These are phyloP conservation scores for Bifiguratus adelaidae DNA, from an alignment of 192 early-diverging fungal genomes.

Conservation along the genomic window DNA sequence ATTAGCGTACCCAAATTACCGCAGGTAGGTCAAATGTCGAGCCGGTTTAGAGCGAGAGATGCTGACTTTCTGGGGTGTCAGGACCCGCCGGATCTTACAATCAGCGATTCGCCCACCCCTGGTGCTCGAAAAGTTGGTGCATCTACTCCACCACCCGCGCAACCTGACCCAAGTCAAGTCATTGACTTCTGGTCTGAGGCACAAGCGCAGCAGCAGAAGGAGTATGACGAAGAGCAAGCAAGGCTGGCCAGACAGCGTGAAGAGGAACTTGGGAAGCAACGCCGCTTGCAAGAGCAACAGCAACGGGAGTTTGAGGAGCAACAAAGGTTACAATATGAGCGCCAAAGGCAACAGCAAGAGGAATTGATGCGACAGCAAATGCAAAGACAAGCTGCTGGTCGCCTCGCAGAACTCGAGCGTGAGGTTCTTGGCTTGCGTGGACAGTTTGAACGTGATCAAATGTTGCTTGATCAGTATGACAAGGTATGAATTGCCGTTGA, in stretches of 20 bases:
- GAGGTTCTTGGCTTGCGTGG: constrained; percentile 68
- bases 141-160: constrained; percentile 24
- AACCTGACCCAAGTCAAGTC: constrained; percentile 38
- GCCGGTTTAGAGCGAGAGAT: neutral
- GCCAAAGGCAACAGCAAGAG: constrained; percentile 60
- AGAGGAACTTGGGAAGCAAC: constrained; percentile 35
- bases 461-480: constrained; percentile 82
- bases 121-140: constrained; percentile 10
- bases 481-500: constrained; percentile 23
- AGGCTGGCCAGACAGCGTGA: constrained; percentile 50
- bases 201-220: constrained; percentile 46
- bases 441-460: constrained; percentile 74
- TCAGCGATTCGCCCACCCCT: constrained; percentile 4
- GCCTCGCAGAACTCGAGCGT: constrained; percentile 67
- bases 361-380: constrained; percentile 73
- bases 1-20: constrained; percentile 82
- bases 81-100: neutral
- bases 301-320: constrained; percentile 70
- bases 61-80: neutral
- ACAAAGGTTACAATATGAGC: constrained; percentile 60
- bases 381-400: constrained; percentile 67
- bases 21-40: constrained; percentile 17
- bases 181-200: constrained; percentile 54
- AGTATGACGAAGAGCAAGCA: constrained; percentile 45
- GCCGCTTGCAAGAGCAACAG: constrained; percentile 45